Conservation (phyloP, 192 early-diverging fungal genomes). For the Coemansia sp. region DNA sequence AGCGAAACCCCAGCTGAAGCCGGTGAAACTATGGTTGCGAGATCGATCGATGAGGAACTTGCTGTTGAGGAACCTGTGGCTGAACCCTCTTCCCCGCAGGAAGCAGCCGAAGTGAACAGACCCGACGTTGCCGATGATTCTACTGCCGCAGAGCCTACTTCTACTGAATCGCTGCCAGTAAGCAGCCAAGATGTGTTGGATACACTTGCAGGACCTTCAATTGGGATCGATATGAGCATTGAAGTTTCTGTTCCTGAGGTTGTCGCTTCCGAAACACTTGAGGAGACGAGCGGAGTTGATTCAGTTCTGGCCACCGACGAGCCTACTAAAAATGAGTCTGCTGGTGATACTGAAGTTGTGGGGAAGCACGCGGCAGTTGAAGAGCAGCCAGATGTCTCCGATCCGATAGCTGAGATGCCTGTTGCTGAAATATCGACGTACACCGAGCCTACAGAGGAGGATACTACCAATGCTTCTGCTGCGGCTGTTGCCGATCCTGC, state of each 20-base stretch:
- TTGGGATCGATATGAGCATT: not conserved
- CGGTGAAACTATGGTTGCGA: not conserved
- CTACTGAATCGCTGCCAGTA: not conserved
- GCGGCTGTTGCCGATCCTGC: not conserved
- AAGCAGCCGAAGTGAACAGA: not conserved
- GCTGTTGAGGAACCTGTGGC: too few species aligned
- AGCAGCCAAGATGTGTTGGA: not conserved
- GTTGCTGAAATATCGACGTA: not conserved
- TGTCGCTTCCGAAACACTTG: not conserved
- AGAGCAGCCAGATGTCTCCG: not conserved
- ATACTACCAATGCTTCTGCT: not conserved
- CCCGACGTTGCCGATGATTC: too few species aligned
- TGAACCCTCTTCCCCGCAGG: not conserved
- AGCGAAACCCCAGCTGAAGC: not conserved
- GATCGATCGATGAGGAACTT: too few species aligned
- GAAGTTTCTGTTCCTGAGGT: not conserved
- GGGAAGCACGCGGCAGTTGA: not conserved
- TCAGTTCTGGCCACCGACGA: not conserved
- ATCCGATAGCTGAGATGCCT: not conserved
- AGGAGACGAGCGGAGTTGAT: not conserved
- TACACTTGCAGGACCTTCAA: not conserved
- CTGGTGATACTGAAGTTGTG: conserved; percentile 13
- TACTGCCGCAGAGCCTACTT: too few species aligned
- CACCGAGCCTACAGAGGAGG: not conserved
- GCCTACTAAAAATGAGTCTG: not conserved